These are phyloP conservation scores for Rhizopogon roseolus DNA, from an alignment of 768 basidiomycete genomes.

Conservation along the genomic window DNA sequence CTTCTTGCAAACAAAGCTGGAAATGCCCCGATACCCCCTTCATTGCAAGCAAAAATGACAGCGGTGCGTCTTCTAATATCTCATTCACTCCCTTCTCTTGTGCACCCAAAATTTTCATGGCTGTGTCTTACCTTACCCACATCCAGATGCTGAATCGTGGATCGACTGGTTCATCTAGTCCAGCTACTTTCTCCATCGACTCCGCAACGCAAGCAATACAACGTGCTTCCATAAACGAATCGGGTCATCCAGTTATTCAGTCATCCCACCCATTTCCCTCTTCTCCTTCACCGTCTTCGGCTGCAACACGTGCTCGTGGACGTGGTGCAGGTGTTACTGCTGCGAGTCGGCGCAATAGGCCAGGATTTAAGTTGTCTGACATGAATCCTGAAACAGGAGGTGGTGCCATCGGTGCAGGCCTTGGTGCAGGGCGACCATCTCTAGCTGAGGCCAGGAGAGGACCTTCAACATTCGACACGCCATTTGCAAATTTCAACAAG, in stretches of 20 bases:
- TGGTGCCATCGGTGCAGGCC: constrained; percentile 59
- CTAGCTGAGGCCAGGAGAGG: constrained; percentile 35
- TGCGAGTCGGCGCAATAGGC: constrained; percentile 40
- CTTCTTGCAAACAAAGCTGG: constrained; percentile 40
- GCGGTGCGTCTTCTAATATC: constrained; percentile 47
- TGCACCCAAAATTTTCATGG: constrained; percentile 1
- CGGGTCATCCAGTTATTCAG: constrained; percentile 23
- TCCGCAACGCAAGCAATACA: constrained; percentile 36
- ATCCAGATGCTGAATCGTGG: constrained; percentile 45
- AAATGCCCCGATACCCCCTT: constrained; percentile 77
- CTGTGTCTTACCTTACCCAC: constrained; percentile 13
- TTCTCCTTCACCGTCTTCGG: constrained; percentile 14
- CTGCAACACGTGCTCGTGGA: constrained; percentile 6
- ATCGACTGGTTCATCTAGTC: constrained; percentile 18
- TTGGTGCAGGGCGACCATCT: constrained; percentile 64
- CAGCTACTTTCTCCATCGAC: constrained; percentile 32
- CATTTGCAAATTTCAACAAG: constrained; percentile 89
- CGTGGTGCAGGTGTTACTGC: constrained; percentile 33
- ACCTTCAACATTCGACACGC: constrained; percentile 53
- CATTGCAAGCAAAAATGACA: constrained; percentile 91
- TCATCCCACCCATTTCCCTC: constrained; percentile 33
- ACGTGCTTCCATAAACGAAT: constrained; percentile 27
- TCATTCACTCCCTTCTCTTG: neutral
- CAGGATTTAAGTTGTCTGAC: constrained; percentile 58
- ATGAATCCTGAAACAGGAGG: constrained; percentile 49